A percentile compares a stretch with the other conserved stretches of the same genome.
These are phyloP conservation scores for Arthrobotrys entomopaga DNA, from an alignment of 2,329 filamentous ascomycete species.

Conservation along the genomic window DNA sequence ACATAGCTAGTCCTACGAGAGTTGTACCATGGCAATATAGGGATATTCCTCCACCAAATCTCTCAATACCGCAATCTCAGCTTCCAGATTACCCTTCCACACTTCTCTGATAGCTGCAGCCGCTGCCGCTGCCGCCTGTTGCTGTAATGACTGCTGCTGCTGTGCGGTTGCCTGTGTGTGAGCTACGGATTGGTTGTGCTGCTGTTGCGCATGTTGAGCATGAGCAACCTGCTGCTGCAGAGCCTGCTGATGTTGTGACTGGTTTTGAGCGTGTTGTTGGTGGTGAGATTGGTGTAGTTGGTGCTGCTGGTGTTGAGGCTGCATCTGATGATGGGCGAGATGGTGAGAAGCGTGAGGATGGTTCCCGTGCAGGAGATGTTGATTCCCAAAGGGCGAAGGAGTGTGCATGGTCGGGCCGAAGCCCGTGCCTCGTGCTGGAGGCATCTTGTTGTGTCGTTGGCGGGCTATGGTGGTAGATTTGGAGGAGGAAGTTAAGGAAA, in stretches of 20 bases:
- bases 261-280: constrained; percentile 64
- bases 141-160: constrained; percentile 63
- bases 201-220: constrained; percentile 57
- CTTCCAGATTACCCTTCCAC: constrained; percentile 89
- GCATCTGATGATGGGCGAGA: constrained; percentile 50
- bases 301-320: constrained; percentile 65
- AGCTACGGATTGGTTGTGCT: constrained; percentile 62
- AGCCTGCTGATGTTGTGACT: constrained; percentile 70
- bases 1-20: constrained; percentile 54
- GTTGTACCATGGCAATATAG: constrained; percentile 93
- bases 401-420: constrained; percentile 58
- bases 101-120: constrained; percentile 80
- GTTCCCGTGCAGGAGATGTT: constrained; percentile 53
- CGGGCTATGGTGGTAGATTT: constrained; percentile 8
- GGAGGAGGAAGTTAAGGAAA: neutral
- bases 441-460: constrained; percentile 47
- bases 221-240: constrained; percentile 57
- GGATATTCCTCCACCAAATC: constrained; percentile 88
- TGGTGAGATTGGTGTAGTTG: constrained; percentile 63
- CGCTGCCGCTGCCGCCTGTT: constrained; percentile 65
- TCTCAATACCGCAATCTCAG: constrained; percentile 87
- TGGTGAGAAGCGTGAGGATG: constrained; percentile 50
- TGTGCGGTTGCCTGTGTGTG: constrained; percentile 46
- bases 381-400: constrained; percentile 58
- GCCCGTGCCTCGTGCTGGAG: constrained; percentile 57